Base-by-base conservation (phyloP, 148 eudicot species). In the Amaranthus hypochondriacus region DNA sequence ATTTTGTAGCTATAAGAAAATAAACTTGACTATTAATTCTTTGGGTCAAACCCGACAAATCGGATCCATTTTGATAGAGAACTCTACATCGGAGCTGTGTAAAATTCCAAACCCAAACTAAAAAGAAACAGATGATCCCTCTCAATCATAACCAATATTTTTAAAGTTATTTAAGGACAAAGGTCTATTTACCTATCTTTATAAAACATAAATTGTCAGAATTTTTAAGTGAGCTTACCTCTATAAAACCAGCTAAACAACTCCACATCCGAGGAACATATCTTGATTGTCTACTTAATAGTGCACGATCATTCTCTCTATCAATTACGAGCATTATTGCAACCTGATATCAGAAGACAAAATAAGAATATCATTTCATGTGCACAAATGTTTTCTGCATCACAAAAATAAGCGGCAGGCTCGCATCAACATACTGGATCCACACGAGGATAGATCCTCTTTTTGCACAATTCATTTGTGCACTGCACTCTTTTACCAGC, bases 261-360 rank as follows among this genome's bases (percentile, higher is more conserved):
- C 98, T 92, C 98, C 98, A 95, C 97, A 95, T 92, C 56, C 98
- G 90, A 14, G 98, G 98, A 49, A 92, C 98, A 85, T 82, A 95
- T 83, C 97, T 92, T 46, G 97, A 87, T 61, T 95, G 98, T 76
- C 89, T 86, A 72, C 98, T 84, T 76, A 95, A 75, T 65, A 95
- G 84, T 66, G 87, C 97, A 70, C 96, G 88, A 75, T 95, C 98
- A 72, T 92, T 95, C 64, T 95, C 90, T 82, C 78, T 90, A 71
- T 95, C 98, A 11, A 95, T 90, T 56, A 95, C 96, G 63, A 95
- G 81, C 98, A 92, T 92, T 78, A 95, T 95, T 73, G 88, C 98
- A 73, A 95, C 97, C 98, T 94, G 93, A 79, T 68, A 47, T 51
- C 64, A 69, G 54, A 59, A 72, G 6, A 70, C 47, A 46, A 60